Evolutionary conservation across 192 early-diverging fungal species (phyloP), one percentile per base, ranked within the genome.

Genomic region (Kappamyces sp.): DNA sequence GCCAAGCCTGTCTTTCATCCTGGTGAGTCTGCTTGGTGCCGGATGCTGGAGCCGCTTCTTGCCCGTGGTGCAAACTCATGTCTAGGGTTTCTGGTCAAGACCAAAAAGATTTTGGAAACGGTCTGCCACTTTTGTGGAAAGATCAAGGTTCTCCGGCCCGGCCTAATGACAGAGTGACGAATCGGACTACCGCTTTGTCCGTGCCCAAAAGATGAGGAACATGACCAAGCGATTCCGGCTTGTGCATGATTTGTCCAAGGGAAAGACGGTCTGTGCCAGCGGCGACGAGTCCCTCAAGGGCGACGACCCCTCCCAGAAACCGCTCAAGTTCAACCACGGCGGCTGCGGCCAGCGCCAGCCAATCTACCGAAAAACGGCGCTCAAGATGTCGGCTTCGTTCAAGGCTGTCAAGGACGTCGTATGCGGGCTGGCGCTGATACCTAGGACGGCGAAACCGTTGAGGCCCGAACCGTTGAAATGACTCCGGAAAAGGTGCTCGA

Each of bases 21-120:
- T 63, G 93, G 88, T 90, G 74, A 63, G 15, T 36, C 57, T 41
- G 52, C 22, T 32, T 4, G 35, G 22, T n/a, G n/a, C n/a, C n/a
- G n/a, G n/a, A n/a, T n/a, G n/a, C n/a, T n/a, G n/a, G n/a, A n/a
- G n/a, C n/a, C n/a, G n/a, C n/a, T 12, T 30, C 14, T 9, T 60
- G 58, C 31, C 5, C 6, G 9, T 61, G 8, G 12, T 52, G 43
- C 62, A n/a, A 41, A 47, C 41, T 3, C 29, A 54, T 41, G 22
- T 60, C 45, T 67, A 89, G 88, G 93, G 59, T 95, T 93, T 75
- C 77, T 99, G 34, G 77, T 74, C 48, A 92, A 90, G 73, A 85
- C 96, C 60, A 99, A 99, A 72, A 96, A 96, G 77, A 85, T 94
- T 47, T 83, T 99, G 12, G 94, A 97, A 77, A 93, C 91, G 69